Evolutionary conservation across 2,329 filamentous ascomycete species (phyloP).

Genomic region (Colletotrichum nymphaeae): DNA sequence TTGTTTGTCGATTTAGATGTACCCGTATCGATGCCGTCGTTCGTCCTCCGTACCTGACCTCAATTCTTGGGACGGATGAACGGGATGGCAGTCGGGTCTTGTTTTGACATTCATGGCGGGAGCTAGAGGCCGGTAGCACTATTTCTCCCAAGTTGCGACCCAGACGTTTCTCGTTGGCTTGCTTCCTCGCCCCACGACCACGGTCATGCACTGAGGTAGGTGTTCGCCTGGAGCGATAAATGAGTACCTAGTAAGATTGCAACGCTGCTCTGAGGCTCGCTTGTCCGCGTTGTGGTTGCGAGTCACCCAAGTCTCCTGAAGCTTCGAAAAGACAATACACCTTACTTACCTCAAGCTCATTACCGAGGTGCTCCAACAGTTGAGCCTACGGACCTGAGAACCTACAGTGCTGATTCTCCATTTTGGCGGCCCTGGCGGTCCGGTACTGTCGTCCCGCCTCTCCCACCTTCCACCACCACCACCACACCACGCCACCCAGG

Average conservation of each 20-base stretch:
- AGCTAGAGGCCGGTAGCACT: too few species aligned
- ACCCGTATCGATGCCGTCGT: not conserved
- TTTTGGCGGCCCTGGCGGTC: not conserved
- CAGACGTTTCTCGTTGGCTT: too few species aligned
- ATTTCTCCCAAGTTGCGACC: too few species aligned
- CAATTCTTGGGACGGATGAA: not conserved
- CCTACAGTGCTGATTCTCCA: not conserved
- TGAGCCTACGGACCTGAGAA: not conserved
- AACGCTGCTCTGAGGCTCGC: not conserved
- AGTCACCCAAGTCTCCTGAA: not conserved
- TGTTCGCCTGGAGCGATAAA: not conserved
- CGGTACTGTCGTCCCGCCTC: not conserved
- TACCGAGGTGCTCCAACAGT: not conserved
- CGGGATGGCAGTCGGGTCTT: not conserved
- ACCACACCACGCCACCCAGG: too few species aligned
- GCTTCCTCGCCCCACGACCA: too few species aligned
- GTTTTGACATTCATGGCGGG: not conserved
- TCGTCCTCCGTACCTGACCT: too few species aligned
- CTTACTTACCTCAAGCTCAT: too few species aligned
- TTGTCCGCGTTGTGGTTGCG: constrained; percentile 14
- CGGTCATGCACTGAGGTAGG: not conserved
- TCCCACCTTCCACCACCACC: not conserved
- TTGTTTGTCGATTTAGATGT: not conserved
- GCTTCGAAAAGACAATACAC: not conserved
- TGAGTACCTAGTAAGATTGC: not conserved